Evolutionary conservation across 2,329 filamentous ascomycete species (phyloP).

Genomic region (Phoma sp.): DNA sequence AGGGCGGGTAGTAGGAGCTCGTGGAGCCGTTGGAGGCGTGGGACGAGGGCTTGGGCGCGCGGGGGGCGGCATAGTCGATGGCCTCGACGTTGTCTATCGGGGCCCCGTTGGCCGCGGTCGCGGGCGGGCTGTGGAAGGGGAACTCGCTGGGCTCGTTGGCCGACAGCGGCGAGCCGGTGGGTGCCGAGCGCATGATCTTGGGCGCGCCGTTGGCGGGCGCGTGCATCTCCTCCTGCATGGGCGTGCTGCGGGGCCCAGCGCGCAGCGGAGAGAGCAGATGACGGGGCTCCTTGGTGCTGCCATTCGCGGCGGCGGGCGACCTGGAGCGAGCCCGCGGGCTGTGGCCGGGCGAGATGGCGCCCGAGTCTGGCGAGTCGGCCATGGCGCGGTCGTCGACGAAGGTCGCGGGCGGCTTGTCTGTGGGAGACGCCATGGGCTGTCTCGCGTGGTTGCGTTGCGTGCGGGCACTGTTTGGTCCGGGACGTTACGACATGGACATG

Average conservation of each 20-base stretch:
- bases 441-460: constrained; percentile 2
- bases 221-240: constrained; percentile 26
- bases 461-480: constrained; percentile 13
- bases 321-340: constrained; percentile 32
- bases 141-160: constrained; percentile 44
- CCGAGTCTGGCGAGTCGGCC: constrained; percentile 38
- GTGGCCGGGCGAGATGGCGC: constrained; percentile 34
- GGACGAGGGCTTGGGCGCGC: constrained; percentile 28
- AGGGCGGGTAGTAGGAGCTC: constrained; percentile 36
- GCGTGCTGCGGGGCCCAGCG: constrained; percentile 6
- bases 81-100: constrained; percentile 29
- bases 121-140: constrained; percentile 41
- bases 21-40: constrained; percentile 34
- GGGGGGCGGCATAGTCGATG: constrained; percentile 21
- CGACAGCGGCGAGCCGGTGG: constrained; percentile 40
- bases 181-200: constrained; percentile 39
- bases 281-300: constrained; percentile 24
- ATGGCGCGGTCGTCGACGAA: constrained; percentile 22
- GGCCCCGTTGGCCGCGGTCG: constrained; percentile 21
- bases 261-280: constrained; percentile 36
- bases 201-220: constrained; percentile 33
- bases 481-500: constrained; percentile 26
- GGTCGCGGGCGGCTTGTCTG: constrained; percentile 6
- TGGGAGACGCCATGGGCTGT: constrained; percentile 6
- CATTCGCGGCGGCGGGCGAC: constrained; percentile 28